phyloP scores from a whole-genome alignment of 2,329 filamentous ascomycete genomes.

The Simplicillium sp. region DNA sequence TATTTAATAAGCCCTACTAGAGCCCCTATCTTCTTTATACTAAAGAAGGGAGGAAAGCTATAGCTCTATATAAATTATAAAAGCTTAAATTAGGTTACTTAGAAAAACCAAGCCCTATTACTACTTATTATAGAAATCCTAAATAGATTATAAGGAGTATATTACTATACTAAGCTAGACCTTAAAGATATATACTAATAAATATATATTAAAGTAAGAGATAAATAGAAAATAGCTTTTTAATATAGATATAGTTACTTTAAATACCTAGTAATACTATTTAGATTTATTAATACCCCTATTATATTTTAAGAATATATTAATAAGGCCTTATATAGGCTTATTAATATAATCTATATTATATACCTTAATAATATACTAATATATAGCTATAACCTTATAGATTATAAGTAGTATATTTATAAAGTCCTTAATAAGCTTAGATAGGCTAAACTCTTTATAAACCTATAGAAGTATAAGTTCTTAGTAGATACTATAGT shows the following conservation, averaged over 20 bases:
- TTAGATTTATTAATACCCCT: constrained; percentile 13
- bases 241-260: constrained; percentile 13
- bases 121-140: not conserved
- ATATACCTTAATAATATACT: constrained; percentile 6
- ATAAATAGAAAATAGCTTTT: constrained; percentile 22
- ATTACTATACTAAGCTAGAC: not conserved
- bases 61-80: not conserved
- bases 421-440: no score
- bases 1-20: not conserved
- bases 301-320: not conserved
- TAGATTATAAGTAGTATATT: no score
- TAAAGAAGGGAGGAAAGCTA: not conserved
- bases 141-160: not conserved
- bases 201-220: constrained; percentile 12
- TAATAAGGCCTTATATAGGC: not conserved
- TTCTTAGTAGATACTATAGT: not conserved
- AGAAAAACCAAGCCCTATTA: not conserved
- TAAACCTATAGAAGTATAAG: no score
- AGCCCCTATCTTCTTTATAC: not conserved
- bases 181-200: constrained; percentile 7
- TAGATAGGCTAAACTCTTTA: no score
- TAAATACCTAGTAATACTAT: constrained; percentile 19
- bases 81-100: not conserved
- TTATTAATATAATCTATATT: constrained; percentile 2
- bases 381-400: constrained; percentile 3